Base-by-base conservation (phyloP, 106 monocot genomes). In the Allium sativum region DNA sequence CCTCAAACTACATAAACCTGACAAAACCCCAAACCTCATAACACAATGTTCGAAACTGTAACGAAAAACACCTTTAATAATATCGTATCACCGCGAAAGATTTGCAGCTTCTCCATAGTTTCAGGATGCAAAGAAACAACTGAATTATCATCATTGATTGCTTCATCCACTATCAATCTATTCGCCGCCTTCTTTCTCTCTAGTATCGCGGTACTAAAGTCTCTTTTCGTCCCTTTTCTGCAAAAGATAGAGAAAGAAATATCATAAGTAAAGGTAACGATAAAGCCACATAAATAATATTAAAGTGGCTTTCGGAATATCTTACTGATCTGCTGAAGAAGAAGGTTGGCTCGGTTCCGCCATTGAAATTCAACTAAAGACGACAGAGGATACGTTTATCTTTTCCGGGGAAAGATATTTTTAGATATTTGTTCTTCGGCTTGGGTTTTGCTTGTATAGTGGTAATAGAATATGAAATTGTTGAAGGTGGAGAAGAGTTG, bases 181-280 rank as follows among this genome's bases (percentile, higher is more conserved):
- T 84, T 84, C 46, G 83, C 65, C 1, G 83, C 75, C 65, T 84
- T 84, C 76, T 84, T 84, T 66, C 79, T 68, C 65, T 84, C 83
- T 18, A 84, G 52, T 15, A 84, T 84, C 72, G 83, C 83, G 7
- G 83, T 79, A 18, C 79, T 79, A 58, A 69, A 84, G 53, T 84
- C 83, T 73, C 62, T 84, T 66, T 79, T 82, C 64, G 71, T 61
- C 50, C 79, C 83, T 57, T 79, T 84, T 50, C 83, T 84, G 72
- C 62, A 64, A 75, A 20, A 15, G 10, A 47, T 7, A 52, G 40
- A 47, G 31, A 19, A 48, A 16, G 9, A 22, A 40, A 45, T 45
- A 57, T 40, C 46, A 40, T 61, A 72, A 20, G 8, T 17, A 9
- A 45, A 10, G 13, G 13, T 51, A 17, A 48, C 10, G 43, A 22